Evolutionary conservation across 768 basidiomycete genomes (phyloP), one percentile per base, ranked within the genome.

Genomic region (Hypholoma fasciculare): DNA sequence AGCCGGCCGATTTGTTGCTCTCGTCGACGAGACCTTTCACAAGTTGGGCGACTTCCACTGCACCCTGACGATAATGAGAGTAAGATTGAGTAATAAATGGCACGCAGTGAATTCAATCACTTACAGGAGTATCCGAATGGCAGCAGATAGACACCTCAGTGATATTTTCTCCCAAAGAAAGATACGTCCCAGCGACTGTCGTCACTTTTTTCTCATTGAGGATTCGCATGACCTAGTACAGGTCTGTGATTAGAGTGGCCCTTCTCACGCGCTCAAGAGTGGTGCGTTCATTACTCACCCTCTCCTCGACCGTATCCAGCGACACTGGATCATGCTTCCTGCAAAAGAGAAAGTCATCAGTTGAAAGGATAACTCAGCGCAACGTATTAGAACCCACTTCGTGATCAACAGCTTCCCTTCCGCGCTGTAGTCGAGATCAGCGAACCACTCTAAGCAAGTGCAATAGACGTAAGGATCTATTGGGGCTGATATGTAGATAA

Each of bases 71-170:
- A 38, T 23, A 9, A 50, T 50, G 5, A 37, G 37, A n/a, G 19
- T 59, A 4, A 7, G 49, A 20, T 4, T 46, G 14, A 26, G 14
- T 4, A 38, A 1, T 8, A 50, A 46, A 13, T 3, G 19, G 30
- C 46, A 52, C 48, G 46, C 57, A 56, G 34, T 23, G 4, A 23
- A 23, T 52, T 52, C 55, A 34, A 55, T 40, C 54, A 66, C 83
- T 65, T 39, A 86, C 82, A 1, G 86, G 84, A 0, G 83, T 86
- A 56, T 87, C 85, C 0, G 84, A 87, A 65, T 87, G 86, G 58
- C 82, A 83, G 54, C 85, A 88, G 19, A 88, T 86, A 4, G 86
- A 81, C 0, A 87, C 82, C 52, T 84, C 81, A 0, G 62, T 55
- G 8, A 86, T 64, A 49, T 76, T 73, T 4, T 71, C 66, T 5